Conservation (phyloP, 1,284 basidiomycete species). For the Entoloma clypeatum region DNA sequence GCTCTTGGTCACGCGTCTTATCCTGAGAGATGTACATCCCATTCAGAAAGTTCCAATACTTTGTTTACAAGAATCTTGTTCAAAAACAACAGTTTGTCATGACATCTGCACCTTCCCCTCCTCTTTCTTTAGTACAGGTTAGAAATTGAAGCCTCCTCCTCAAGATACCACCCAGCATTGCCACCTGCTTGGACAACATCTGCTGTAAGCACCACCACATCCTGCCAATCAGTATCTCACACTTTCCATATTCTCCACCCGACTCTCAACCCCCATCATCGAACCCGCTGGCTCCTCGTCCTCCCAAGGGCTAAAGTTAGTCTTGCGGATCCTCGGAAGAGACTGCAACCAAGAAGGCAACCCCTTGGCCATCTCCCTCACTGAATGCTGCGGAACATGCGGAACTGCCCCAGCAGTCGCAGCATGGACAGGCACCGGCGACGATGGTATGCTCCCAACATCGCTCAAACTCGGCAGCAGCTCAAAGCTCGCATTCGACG, state of each 20-base stretch:
- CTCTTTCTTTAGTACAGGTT: conserved; percentile 1
- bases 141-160: neutral
- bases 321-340: conserved; percentile 48
- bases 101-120: conserved; percentile 4
- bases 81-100: conserved; percentile 14
- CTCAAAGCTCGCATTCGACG: conserved; percentile 68
- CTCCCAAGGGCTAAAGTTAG: conserved; percentile 66
- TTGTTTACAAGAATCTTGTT: too few relatives aligned
- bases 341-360: conserved; percentile 56
- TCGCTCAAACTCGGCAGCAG: conserved; percentile 68
- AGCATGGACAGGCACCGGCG: conserved; percentile 48
- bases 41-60: too few relatives aligned
- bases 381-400: conserved; percentile 22
- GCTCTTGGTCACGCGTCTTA: conserved; percentile 17
- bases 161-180: conserved; percentile 7
- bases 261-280: conserved; percentile 3
- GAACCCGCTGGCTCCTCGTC: conserved; percentile 52
- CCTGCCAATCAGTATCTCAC: conserved; percentile 10
- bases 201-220: too few relatives aligned
- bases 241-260: conserved; percentile 5
- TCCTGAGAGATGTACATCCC: too few relatives aligned
- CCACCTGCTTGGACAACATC: too few relatives aligned
- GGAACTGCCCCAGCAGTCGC: conserved; percentile 28
- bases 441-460: conserved; percentile 62
- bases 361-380: conserved; percentile 28